phyloP scores from a whole-genome alignment of 1,139 yeast species.

The Taiozyma sp. region DNA sequence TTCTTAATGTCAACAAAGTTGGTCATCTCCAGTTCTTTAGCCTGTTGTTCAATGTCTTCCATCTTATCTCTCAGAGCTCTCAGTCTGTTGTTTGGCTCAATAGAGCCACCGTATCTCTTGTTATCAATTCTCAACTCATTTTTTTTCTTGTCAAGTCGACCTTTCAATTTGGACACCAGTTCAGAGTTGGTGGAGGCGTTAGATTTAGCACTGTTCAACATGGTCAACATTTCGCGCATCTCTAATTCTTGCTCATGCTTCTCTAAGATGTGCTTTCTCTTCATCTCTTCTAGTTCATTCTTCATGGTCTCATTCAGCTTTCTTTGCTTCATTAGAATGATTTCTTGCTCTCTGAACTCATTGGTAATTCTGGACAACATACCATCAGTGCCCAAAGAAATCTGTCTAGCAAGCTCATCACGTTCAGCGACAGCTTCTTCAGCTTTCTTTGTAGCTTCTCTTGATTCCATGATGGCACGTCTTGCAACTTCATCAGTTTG shows the following conservation, averaged over 20 bases:
- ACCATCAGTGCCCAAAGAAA: constrained; percentile 82
- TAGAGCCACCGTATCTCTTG: constrained; percentile 46
- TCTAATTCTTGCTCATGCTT: constrained; percentile 86
- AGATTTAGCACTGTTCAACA: constrained; percentile 36
- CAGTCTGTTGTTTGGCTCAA: constrained; percentile 75
- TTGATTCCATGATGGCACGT: constrained; percentile 69
- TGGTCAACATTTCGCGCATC: constrained; percentile 75
- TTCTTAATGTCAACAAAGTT: constrained; percentile 51
- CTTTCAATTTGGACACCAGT: constrained; percentile 45
- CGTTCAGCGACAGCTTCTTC: constrained; percentile 85
- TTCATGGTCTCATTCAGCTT: constrained; percentile 60
- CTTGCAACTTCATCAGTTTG: constrained; percentile 89
- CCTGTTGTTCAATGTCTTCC: constrained; percentile 82
- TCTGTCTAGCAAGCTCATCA: constrained; percentile 67
- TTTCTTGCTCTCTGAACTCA: constrained; percentile 71
- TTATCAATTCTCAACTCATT: constrained; percentile 55
- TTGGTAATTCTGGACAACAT: constrained; percentile 62
- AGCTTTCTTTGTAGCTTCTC: constrained; percentile 57
- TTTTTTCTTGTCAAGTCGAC: constrained; percentile 56
- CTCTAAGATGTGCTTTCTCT: constrained; percentile 63
- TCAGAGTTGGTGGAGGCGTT: constrained; percentile 27
- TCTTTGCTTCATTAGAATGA: constrained; percentile 60
- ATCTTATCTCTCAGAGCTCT: constrained; percentile 75
- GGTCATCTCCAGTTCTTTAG: constrained; percentile 81
- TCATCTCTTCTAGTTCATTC: constrained; percentile 64